A percentile compares a stretch with the other conserved stretches of the same genome.
These are phyloP conservation scores for Plenodomus lindquistii DNA, from an alignment of 2,329 filamentous ascomycete genomes.

Conservation along the genomic window DNA sequence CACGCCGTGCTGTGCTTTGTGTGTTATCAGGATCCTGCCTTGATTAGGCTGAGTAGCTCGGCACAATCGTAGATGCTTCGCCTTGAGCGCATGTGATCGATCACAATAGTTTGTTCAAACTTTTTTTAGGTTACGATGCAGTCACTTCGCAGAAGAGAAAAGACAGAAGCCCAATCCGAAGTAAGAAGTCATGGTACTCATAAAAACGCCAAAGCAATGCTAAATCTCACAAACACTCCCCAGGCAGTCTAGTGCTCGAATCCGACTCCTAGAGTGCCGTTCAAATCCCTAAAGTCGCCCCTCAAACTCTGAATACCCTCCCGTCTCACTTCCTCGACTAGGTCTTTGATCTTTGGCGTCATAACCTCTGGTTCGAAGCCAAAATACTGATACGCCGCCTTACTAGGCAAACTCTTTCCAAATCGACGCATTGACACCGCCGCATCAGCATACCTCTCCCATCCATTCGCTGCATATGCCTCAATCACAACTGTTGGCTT, in stretches of 20 bases:
- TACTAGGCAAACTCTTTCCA: slow-evolving; percentile 31
- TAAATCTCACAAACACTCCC: neutral
- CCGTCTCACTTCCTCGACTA: slow-evolving; percentile 41
- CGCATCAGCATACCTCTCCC: slow-evolving; percentile 63
- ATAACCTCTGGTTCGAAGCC: slow-evolving; percentile 55
- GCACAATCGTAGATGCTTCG: no score
- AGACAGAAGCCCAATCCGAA: no score
- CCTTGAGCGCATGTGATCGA: no score
- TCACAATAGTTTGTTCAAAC: no score
- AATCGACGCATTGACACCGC: slow-evolving; percentile 56
- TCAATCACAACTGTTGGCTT: slow-evolving; percentile 60
- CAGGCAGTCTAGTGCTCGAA: slow-evolving; percentile 8
- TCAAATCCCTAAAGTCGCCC: slow-evolving; percentile 15
- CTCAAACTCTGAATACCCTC: slow-evolving; percentile 29
- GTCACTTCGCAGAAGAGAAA: no score
- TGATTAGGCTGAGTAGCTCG: no score
- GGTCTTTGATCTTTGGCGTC: slow-evolving; percentile 44
- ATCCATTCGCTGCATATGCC: slow-evolving; percentile 59
- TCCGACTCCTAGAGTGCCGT: slow-evolving; percentile 8
- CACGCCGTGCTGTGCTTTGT: no score
- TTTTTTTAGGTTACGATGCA: no score
- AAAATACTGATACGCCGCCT: slow-evolving; percentile 2
- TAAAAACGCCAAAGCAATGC: neutral
- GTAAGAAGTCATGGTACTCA: neutral
- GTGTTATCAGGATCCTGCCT: no score